Evolutionary conservation across 345 rosid species (phyloP), one percentile per base, ranked within the genome.

Genomic region (Salix exigua): DNA sequence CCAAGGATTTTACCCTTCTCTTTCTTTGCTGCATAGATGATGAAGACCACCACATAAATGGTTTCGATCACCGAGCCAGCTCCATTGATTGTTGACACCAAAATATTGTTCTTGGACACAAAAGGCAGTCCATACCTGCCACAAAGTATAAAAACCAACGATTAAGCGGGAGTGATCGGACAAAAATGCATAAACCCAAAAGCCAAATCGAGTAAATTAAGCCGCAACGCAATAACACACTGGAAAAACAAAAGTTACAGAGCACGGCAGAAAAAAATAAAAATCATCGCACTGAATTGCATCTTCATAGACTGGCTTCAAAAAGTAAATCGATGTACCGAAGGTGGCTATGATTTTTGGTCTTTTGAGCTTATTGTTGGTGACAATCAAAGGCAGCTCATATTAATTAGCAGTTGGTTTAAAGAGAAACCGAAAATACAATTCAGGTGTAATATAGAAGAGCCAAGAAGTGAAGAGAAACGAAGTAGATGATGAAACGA

Each of bases 81-180:
- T 12, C 97, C 99, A 25, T 96, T 96, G 71, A 96, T 88, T 25
- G 97, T 93, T 65, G 89, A 85, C 35, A 96, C 97, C 69, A 93
- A 75, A 37, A 90, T 37, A 86, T 96, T 96, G 88, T 94, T 80
- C 62, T 89, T 81, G 4, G 99, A 96, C 76, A 96, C 93, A 75
- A 94, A 91, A 0, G 99, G 99, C 50, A 96, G 88, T 8, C 99
- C 99, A 46, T 96, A 95, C 99, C 99, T 94, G 82, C 38, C 0
- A 35, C 7, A 7, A 21, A 19, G 53, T 17, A 33, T 13, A 13
- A 7, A 40, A 21, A 2, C 6, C 37, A 65, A 19, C 33, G 3
- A 25, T 28, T 3, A 70, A 44, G 16, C 17, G 25, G 8, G n/a
- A n/a, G 58, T 21, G 7, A 19, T 10, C 5, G 12, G 40, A 55